phyloP scores from a whole-genome alignment of 2,329 filamentous ascomycete genomes.

The Aspergillus nomiae region DNA sequence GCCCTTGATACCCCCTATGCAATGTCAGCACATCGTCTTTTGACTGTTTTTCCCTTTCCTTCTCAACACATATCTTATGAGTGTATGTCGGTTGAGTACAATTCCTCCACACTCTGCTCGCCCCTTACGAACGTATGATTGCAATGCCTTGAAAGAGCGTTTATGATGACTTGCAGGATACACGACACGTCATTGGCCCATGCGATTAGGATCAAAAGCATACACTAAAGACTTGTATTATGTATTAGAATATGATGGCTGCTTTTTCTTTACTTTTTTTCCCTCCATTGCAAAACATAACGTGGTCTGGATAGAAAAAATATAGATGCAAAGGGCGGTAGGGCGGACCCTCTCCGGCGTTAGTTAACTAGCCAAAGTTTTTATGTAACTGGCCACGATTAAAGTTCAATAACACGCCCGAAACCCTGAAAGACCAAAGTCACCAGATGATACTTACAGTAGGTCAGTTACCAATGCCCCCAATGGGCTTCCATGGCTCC shows the following conservation, averaged over 20 bases:
- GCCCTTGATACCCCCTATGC: not conserved
- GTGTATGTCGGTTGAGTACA: not conserved
- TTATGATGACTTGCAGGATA: not conserved
- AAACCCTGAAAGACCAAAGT: not conserved
- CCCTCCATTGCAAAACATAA: not conserved
- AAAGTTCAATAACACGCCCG: not conserved
- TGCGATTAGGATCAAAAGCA: not conserved
- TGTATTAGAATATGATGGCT: not conserved
- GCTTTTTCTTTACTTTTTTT: not conserved
- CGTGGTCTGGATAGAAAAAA: not conserved
- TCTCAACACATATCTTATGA: not conserved
- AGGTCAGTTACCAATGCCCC: not conserved
- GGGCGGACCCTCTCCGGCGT: not conserved
- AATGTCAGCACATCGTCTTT: not conserved
- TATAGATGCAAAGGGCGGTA: not conserved
- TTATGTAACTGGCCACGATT: not conserved
- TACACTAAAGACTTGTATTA: not conserved
- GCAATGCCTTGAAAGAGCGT: not conserved
- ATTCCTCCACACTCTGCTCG: not conserved
- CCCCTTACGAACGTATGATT: not conserved
- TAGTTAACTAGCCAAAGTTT: not conserved
- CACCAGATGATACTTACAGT: not conserved
- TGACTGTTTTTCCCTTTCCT: not conserved
- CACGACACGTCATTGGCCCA: not conserved
- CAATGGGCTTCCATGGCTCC: not conserved